Evolutionary conservation across 1,284 basidiomycete species (phyloP).

Genomic region (Apiotrichum akiyoshidainum): DNA sequence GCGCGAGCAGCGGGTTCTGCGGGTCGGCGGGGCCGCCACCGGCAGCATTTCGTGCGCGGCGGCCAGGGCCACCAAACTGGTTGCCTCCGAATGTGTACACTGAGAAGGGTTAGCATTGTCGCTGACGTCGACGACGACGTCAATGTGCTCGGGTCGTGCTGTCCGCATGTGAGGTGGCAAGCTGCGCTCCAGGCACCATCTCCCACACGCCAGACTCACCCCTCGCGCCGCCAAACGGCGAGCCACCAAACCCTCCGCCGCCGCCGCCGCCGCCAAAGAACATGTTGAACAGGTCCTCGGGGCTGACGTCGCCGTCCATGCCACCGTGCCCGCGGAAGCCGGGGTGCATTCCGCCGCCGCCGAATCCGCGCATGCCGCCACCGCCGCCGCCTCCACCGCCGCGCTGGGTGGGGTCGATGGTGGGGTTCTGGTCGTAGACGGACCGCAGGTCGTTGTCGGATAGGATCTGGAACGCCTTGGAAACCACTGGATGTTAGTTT

Average conservation of each 20-base stretch:
- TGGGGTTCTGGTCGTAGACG: slow-evolving; percentile 79
- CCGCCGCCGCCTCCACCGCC: slow-evolving; percentile 61
- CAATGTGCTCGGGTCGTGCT: too few species aligned
- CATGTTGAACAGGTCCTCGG: slow-evolving; percentile 97
- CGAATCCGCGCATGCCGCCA: slow-evolving; percentile 49
- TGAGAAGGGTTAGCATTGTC: slow-evolving; percentile 11
- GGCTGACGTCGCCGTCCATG: slow-evolving; percentile 82
- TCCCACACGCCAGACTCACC: slow-evolving; percentile 21
- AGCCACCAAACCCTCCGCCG: slow-evolving; percentile 53
- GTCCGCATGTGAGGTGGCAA: too few species aligned
- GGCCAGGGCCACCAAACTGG: slow-evolving; percentile 18
- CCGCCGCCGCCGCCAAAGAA: slow-evolving; percentile 82
- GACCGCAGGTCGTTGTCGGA: slow-evolving; percentile 90
- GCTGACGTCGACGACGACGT: too few species aligned
- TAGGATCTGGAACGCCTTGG: slow-evolving; percentile 93
- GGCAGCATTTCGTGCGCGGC: slow-evolving; percentile 20
- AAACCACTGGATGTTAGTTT: slow-evolving; percentile 68
- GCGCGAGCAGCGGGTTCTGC: slow-evolving; percentile 70
- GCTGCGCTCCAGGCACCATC: too few species aligned
- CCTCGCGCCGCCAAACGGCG: slow-evolving; percentile 56
- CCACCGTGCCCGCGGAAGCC: slow-evolving; percentile 55
- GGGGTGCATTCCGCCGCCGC: slow-evolving; percentile 39
- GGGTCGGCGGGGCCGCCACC: slow-evolving; percentile 51
- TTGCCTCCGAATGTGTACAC: slow-evolving; percentile 55
- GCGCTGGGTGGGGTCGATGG: slow-evolving; percentile 83